Conservation (phyloP, 176 grass and related monocot genomes). For the Thinopyrum elongatum region DNA sequence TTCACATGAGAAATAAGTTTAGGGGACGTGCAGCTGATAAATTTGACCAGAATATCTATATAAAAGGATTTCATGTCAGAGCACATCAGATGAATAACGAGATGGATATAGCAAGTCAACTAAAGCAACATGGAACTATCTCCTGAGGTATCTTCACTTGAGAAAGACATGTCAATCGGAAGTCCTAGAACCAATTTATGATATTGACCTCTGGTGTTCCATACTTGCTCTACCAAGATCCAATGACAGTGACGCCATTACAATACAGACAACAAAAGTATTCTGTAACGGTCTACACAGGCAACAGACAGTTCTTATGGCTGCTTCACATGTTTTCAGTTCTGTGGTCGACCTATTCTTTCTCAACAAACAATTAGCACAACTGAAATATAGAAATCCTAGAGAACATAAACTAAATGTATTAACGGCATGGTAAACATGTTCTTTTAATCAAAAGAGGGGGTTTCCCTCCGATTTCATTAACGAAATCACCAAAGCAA, state of each 20-base stretch:
- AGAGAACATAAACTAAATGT: not conserved
- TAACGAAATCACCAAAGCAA: too few species aligned
- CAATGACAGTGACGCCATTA: not conserved
- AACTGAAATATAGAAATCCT: not conserved
- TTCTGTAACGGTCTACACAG: not conserved
- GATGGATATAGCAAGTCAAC: not conserved
- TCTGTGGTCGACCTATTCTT: not conserved
- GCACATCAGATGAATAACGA: not conserved
- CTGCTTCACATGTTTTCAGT: not conserved
- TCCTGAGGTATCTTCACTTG: not conserved
- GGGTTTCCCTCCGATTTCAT: too few species aligned
- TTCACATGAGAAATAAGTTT: not conserved
- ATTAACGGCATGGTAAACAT: not conserved
- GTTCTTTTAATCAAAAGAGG: too few species aligned
- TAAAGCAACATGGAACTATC: not conserved
- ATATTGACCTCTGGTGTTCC: not conserved
- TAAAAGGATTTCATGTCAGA: not conserved
- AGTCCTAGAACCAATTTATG: not conserved
- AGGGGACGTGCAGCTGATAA: not conserved
- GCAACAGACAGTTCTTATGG: not conserved
- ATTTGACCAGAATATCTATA: not conserved
- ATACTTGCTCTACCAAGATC: not conserved
- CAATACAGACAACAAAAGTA: not conserved
- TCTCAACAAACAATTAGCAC: slow-evolving; percentile 16
- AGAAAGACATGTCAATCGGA: not conserved